Percentiles rank a stretch among this genome's conserved stretches.
phyloP scores from a whole-genome alignment of 192 early-diverging fungal genomes.

The Piromyces sp. region DNA sequence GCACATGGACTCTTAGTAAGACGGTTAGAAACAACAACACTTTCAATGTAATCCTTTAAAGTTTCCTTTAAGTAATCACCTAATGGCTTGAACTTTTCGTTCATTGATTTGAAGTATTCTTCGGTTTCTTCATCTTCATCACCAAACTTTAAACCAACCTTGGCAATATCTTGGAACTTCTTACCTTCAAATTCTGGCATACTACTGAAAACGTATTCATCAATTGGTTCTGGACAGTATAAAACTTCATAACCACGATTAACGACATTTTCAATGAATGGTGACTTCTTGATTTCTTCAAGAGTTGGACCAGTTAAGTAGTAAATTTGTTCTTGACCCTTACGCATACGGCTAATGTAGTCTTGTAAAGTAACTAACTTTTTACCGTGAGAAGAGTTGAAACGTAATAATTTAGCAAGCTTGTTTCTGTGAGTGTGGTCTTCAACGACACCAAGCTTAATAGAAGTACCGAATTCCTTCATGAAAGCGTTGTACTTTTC shows the following conservation, averaged over 20 bases:
- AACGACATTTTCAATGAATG: slow-evolving; percentile 80
- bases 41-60: slow-evolving; percentile 18
- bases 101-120: slow-evolving; percentile 3
- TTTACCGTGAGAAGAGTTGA: slow-evolving; percentile 36
- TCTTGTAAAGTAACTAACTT: slow-evolving; percentile 43
- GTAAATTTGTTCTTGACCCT: slow-evolving; percentile 76
- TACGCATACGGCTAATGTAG: slow-evolving; percentile 79
- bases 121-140: slow-evolving; percentile 21
- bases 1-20: slow-evolving; percentile 63
- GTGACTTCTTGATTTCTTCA: slow-evolving; percentile 55
- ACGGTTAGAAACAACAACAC: slow-evolving; percentile 50
- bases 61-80: slow-evolving; percentile 25
- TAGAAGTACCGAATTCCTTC: slow-evolving; percentile 21
- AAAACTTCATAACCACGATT: slow-evolving; percentile 80
- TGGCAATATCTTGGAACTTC: slow-evolving; percentile 41
- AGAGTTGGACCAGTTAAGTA: slow-evolving; percentile 57
- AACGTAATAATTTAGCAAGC: slow-evolving; percentile 69
- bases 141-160: slow-evolving; percentile 28
- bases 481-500: slow-evolving; percentile 13
- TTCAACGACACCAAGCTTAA: slow-evolving; percentile 86
- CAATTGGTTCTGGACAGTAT: slow-evolving; percentile 40
- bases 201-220: slow-evolving; percentile 43
- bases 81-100: slow-evolving; percentile 30
- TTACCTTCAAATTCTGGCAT: slow-evolving; percentile 50
- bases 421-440: slow-evolving; percentile 42